These are phyloP conservation scores for Fusarium hainanense DNA, from an alignment of 2,329 filamentous ascomycete species.

Conservation along the genomic window DNA sequence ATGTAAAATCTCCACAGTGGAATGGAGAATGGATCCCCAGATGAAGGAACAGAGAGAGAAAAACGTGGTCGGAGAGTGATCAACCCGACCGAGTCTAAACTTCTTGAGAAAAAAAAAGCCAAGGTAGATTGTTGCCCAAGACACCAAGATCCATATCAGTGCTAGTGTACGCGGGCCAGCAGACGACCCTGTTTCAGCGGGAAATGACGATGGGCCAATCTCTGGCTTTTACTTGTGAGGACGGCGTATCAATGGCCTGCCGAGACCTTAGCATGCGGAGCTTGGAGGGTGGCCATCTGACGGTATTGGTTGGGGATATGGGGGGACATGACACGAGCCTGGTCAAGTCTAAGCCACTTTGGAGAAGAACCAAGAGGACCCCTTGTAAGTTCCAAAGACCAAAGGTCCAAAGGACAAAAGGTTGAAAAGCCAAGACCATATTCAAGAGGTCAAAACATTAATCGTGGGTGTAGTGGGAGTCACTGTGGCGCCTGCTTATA, in stretches of 20 bases:
- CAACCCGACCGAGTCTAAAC: slow-evolving; percentile 18
- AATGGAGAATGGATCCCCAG: slow-evolving; percentile 27
- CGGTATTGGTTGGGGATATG: slow-evolving; percentile 30
- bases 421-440: slow-evolving; percentile 4
- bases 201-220: slow-evolving; percentile 47
- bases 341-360: slow-evolving; percentile 37
- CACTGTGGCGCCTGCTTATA: slow-evolving; percentile 20
- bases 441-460: slow-evolving; percentile 28
- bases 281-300: slow-evolving; percentile 14
- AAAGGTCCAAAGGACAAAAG: background rate
- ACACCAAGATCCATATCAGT: slow-evolving; percentile 22
- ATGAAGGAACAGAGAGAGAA: slow-evolving; percentile 3
- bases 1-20: background rate
- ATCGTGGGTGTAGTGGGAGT: background rate
- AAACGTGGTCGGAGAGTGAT: slow-evolving; percentile 26
- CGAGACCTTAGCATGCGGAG: slow-evolving; percentile 39
- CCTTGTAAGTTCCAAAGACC: slow-evolving; percentile 12
- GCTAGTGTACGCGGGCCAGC: slow-evolving; percentile 35
- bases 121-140: slow-evolving; percentile 10
- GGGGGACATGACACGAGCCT: slow-evolving; percentile 40
- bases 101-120: background rate
- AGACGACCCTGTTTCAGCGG: slow-evolving; percentile 47
- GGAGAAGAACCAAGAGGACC: slow-evolving; percentile 1
- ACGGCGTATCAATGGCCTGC: slow-evolving; percentile 33
- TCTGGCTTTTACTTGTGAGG: slow-evolving; percentile 31